Evolutionary conservation across 1,139 yeast genomes (phyloP).

Genomic region (Saccharomyces hybrid): DNA sequence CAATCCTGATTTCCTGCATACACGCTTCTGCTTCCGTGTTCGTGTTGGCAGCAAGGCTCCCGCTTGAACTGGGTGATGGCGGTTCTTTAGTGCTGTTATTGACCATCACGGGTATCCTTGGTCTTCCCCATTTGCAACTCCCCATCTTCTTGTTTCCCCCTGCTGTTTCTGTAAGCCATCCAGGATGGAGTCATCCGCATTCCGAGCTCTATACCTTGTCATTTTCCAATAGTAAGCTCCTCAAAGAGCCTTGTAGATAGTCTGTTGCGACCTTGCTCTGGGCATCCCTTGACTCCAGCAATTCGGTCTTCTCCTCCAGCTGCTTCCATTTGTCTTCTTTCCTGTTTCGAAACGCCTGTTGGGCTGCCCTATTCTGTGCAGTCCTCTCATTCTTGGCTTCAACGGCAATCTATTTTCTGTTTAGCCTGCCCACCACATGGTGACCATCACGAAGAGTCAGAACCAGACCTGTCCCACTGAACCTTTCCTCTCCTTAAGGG

Average conservation of each 20-base stretch:
- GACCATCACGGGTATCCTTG: too few relatives aligned
- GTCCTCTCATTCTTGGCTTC: conserved; percentile 84
- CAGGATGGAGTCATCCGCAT: conserved; percentile 8
- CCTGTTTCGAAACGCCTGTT: conserved; percentile 90
- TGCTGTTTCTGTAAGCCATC: neutral
- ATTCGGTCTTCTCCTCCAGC: conserved; percentile 66
- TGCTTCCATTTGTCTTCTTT: conserved; percentile 84
- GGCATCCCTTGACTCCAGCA: conserved; percentile 62
- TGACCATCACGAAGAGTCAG: neutral
- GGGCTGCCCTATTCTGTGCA: conserved; percentile 97
- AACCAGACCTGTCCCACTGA: neutral
- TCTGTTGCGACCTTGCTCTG: conserved; percentile 62
- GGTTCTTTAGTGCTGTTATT: neutral
- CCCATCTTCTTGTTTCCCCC: conserved; percentile 1
- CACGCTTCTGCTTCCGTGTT: neutral
- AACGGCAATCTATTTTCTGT: conserved; percentile 68
- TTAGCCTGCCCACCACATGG: conserved; percentile 38
- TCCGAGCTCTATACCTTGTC: conserved; percentile 47
- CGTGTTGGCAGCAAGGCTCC: neutral
- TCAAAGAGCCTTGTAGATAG: conserved; percentile 68
- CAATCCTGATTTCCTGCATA: neutral
- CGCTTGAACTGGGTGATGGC: neutral
- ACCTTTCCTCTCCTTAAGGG: neutral
- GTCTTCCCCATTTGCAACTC: neutral
- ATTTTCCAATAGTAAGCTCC: conserved; percentile 64